Conservation (phyloP, 2,329 filamentous ascomycete genomes). For the Mycocentrospora acerina region DNA sequence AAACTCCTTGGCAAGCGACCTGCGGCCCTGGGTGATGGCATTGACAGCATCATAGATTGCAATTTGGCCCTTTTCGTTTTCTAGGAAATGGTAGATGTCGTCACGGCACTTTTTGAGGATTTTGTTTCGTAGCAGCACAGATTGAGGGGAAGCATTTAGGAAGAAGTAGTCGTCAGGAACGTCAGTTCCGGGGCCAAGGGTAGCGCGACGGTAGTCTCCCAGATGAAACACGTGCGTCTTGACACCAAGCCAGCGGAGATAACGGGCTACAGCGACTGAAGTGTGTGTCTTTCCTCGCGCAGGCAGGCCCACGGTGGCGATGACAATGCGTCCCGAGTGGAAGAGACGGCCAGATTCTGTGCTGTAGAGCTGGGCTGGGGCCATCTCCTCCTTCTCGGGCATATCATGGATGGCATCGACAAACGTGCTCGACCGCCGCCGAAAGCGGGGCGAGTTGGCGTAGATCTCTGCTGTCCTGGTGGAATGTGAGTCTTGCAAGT, state of each 20-base stretch:
- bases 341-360: conserved; percentile 97
- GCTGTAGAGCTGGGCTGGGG: conserved; percentile 95
- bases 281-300: conserved; percentile 98
- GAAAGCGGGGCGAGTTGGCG: conserved; percentile 84
- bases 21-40: conserved; percentile 77
- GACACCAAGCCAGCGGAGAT: conserved; percentile 94
- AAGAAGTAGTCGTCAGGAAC: conserved; percentile 98
- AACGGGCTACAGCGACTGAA: conserved; percentile 90
- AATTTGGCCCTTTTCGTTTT: conserved; percentile 96
- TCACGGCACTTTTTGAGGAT: conserved; percentile 97
- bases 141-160: conserved; percentile 86
- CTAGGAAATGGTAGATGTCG: conserved; percentile 94
- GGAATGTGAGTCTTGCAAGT: conserved; percentile 19
- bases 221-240: conserved; percentile 98
- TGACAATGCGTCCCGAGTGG: conserved; percentile 94
- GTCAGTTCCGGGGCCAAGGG: conserved; percentile 77
- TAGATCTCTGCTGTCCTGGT: conserved; percentile 84
- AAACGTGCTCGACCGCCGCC: conserved; percentile 91
- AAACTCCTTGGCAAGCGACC: conserved; percentile 89
- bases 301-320: conserved; percentile 93
- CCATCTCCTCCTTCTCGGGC: conserved; percentile 78
- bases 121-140: conserved; percentile 92
- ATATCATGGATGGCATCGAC: conserved; percentile 97
- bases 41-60: conserved; percentile 99
- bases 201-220: conserved; percentile 92